phyloP scores from a whole-genome alignment of 129 eudicot species.

The Chrysanthemum makinoi region DNA sequence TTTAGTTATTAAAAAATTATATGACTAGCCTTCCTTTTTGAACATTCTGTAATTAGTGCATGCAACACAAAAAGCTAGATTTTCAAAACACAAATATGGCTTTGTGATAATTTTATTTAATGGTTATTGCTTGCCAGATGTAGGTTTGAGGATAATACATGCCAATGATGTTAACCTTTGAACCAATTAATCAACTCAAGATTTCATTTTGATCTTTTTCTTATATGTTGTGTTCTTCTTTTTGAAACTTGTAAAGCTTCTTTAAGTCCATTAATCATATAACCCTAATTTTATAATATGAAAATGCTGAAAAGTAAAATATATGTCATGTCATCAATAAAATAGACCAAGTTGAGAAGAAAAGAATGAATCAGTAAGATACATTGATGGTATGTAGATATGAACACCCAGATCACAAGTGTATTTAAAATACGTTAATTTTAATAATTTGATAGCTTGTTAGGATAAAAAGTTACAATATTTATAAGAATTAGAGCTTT shows the following conservation, averaged over 20 bases:
- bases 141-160: conserved; percentile 6
- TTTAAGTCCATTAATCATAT: background rate
- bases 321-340: background rate
- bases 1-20: background rate
- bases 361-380: background rate
- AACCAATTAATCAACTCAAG: background rate
- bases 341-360: background rate
- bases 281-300: background rate
- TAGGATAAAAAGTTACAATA: too few relatives aligned
- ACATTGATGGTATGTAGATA: background rate
- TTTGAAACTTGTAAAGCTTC: background rate
- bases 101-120: conserved; percentile 18
- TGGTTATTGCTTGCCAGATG: conserved; percentile 10
- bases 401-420: background rate
- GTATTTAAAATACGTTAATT: too few relatives aligned
- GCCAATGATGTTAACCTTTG: background rate
- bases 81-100: conserved; percentile 4
- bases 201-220: background rate
- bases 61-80: conserved; percentile 11
- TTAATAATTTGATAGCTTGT: too few relatives aligned
- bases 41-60: conserved; percentile 17
- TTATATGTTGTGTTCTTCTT: conserved; percentile 2
- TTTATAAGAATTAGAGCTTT: too few relatives aligned
- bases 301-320: background rate
- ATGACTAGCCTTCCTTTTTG: conserved; percentile 3